Conservation (phyloP, 768 basidiomycete genomes). For the Hebeloma cylindrosporum region DNA sequence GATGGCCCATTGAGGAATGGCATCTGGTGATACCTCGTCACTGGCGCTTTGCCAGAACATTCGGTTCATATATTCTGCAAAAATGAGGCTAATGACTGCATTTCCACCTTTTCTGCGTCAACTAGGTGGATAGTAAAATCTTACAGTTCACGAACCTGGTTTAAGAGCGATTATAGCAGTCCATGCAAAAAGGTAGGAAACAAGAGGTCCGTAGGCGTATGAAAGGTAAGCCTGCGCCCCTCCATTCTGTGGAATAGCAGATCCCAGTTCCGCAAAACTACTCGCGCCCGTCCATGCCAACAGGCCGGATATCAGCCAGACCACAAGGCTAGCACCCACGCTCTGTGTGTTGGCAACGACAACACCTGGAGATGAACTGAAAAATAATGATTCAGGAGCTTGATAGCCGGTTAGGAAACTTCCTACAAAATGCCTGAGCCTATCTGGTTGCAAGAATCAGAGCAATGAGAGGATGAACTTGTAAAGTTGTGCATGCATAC, state of each 20-base stretch:
- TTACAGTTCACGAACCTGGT: conserved; percentile 52
- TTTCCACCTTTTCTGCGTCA: conserved; percentile 51
- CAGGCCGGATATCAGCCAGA: conserved; percentile 83
- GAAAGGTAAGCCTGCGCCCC: conserved; percentile 81
- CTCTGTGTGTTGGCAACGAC: conserved; percentile 87
- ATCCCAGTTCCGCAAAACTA: conserved; percentile 90
- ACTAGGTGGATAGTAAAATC: neutral
- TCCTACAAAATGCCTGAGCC: conserved; percentile 92
- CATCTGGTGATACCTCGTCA: conserved; percentile 69
- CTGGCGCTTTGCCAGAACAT: conserved; percentile 79
- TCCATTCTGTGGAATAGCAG: conserved; percentile 78
- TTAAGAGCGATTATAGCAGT: conserved; percentile 87
- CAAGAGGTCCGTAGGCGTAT: conserved; percentile 83
- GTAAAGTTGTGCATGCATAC: conserved; percentile 33
- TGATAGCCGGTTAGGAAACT: neutral
- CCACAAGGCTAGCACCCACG: conserved; percentile 83
- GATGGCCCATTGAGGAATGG: conserved; percentile 88
- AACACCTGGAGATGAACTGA: conserved; percentile 88
- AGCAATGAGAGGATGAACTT: neutral
- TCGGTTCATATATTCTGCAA: conserved; percentile 90
- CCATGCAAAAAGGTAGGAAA: conserved; percentile 94
- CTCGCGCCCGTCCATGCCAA: conserved; percentile 96
- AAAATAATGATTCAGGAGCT: neutral
- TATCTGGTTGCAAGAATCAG: conserved; percentile 45
- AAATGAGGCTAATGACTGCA: conserved; percentile 87